These are phyloP conservation scores for Lactifluus volemus DNA, from an alignment of 768 basidiomycete genomes.

Conservation along the genomic window DNA sequence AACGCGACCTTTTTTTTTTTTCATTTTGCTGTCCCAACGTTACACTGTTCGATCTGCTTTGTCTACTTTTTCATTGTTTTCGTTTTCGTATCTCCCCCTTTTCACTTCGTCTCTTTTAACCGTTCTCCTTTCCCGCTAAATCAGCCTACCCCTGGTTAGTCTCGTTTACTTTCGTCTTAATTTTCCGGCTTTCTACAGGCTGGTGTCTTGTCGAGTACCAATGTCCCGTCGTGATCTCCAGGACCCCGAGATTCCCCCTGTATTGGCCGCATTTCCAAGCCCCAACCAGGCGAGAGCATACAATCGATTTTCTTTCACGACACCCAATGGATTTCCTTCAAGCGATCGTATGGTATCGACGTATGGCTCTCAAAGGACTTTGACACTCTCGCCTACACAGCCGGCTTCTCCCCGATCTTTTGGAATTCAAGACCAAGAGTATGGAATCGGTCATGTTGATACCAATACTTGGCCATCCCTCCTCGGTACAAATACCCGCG, in stretches of 20 bases:
- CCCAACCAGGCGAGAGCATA: background rate
- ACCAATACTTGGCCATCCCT: slow-evolving; percentile 24
- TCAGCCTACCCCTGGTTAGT: background rate
- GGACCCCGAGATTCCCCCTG: slow-evolving; percentile 6
- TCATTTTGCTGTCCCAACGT: slow-evolving; percentile 28
- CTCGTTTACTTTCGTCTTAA: slow-evolving; percentile 3
- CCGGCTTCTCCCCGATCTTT: slow-evolving; percentile 29
- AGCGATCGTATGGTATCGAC: slow-evolving; percentile 16
- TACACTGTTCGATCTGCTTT: slow-evolving; percentile 28
- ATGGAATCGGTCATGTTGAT: slow-evolving; percentile 25
- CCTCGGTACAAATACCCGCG: slow-evolving; percentile 28
- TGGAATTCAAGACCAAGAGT: slow-evolving; percentile 35
- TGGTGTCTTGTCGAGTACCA: background rate
- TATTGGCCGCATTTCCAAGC: background rate
- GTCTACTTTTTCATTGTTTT: slow-evolving; percentile 24
- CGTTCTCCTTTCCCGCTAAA: slow-evolving; percentile 9
- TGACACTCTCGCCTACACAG: slow-evolving; percentile 19
- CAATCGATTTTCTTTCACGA: background rate
- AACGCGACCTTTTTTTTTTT: slow-evolving; percentile 24
- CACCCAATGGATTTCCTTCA: slow-evolving; percentile 10
- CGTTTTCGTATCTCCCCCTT: slow-evolving; percentile 26
- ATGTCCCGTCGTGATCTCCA: slow-evolving; percentile 12
- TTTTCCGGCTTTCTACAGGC: background rate
- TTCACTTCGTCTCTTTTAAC: slow-evolving; percentile 21
- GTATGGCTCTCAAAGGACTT: slow-evolving; percentile 13